phyloP scores from a whole-genome alignment of 805 yeast genomes.

The Kluyveromyces nonfermentans region DNA sequence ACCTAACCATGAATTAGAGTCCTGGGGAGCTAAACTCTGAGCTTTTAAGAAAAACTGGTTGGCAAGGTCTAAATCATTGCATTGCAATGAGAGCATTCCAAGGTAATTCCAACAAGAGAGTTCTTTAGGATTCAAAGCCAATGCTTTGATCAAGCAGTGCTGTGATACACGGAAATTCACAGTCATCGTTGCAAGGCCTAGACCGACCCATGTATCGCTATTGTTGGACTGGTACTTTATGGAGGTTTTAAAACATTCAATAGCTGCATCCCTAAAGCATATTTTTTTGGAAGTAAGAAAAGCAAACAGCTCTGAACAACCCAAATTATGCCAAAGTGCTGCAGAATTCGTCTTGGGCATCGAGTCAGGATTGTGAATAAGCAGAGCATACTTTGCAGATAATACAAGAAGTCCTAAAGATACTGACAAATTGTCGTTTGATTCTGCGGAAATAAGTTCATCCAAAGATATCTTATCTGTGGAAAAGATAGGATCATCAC shows the following conservation, averaged over 20 bases:
- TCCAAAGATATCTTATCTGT: slow-evolving; percentile 21
- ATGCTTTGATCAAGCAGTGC: slow-evolving; percentile 84
- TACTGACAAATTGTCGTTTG: slow-evolving; percentile 28
- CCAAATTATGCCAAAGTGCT: slow-evolving; percentile 58
- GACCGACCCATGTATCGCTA: slow-evolving; percentile 67
- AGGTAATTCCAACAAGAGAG: slow-evolving; percentile 70
- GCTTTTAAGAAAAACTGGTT: slow-evolving; percentile 61
- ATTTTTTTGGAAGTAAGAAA: slow-evolving; percentile 25
- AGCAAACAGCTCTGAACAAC: slow-evolving; percentile 49
- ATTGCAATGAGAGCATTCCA: slow-evolving; percentile 63
- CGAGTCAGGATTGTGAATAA: slow-evolving; percentile 8
- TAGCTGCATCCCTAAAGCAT: slow-evolving; percentile 40
- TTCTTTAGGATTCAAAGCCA: slow-evolving; percentile 58
- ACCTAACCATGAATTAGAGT: slow-evolving; percentile 74
- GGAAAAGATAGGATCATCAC: slow-evolving; percentile 14
- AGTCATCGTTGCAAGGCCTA: slow-evolving; percentile 67
- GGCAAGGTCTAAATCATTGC: slow-evolving; percentile 65
- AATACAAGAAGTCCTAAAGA: slow-evolving; percentile 36
- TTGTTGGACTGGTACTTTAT: slow-evolving; percentile 63
- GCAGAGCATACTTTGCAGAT: slow-evolving; percentile 38
- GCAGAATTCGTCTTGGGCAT: slow-evolving; percentile 43
- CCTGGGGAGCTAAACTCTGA: slow-evolving; percentile 74
- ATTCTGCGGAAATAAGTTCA: slow-evolving; percentile 13
- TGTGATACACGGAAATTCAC: slow-evolving; percentile 69
- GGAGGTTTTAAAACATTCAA: slow-evolving; percentile 52